Base-by-base conservation (phyloP, 306 rosid species). In the Corylus americana region DNA sequence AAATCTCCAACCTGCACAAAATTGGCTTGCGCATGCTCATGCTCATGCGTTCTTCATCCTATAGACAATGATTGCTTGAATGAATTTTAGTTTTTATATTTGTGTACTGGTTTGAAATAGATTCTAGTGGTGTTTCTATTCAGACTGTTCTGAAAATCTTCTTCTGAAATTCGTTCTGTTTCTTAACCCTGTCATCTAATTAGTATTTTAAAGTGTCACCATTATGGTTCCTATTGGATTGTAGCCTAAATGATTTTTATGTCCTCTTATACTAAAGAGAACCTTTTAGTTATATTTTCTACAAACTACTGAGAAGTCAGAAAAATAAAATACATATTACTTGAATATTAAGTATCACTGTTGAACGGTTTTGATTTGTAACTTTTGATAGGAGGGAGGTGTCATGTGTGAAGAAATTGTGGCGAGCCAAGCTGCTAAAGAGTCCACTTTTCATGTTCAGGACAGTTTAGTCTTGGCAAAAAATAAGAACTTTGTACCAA, bases 331-430 rank as follows among this genome's bases (percentile, higher is more conserved):
- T 37, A 64, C 4, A 16, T 25, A 61, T 63, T 17, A 42, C 29
- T 68, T 68, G 51, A 42, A 35, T 66, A 37, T 37, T 37, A 64
- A 9, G 50, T 7, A 8, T 51, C 9, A 9, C 42, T 39, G 2
- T 42, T 86, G n/a, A 50, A 67, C 51, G 72, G 63, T 55, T 82
- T 57, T 57, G 59, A 70, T 20, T 67, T 82, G 16, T 50, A n/a
- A 42, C 37, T 77, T 67, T 77, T 70, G 68, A 55, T 80, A 95
- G 98, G 92, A 77, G 86, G 90, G 82, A 78, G 87, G 74, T 70
- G 74, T 79, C 57, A 8, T n/a, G 63, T 67, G 68, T 50, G 85
- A 79, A 67, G 82, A 74, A 78, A 81, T 78, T 42, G 29, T 71
- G 17, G 71, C 78, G 49, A 81, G 77, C 79, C 77, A 79, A 80